phyloP scores from a whole-genome alignment of 2,329 filamentous ascomycete genomes.

The Xylariales sp. region DNA sequence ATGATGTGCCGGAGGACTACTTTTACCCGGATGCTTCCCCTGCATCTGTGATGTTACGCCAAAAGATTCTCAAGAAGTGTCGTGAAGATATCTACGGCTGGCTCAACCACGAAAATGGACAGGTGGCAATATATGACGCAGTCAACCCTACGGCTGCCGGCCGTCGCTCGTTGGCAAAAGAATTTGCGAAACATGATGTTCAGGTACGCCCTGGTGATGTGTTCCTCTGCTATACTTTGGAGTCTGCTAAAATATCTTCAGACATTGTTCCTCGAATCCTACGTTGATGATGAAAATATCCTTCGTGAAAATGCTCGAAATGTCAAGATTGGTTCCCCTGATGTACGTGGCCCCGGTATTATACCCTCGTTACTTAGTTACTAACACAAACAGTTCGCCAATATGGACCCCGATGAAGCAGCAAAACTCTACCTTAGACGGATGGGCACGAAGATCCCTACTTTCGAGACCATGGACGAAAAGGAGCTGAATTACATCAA shows the following conservation, averaged over 20 bases:
- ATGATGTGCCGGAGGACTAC: slow-evolving; percentile 93
- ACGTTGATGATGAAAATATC: slow-evolving; percentile 91
- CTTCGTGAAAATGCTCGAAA: slow-evolving; percentile 96
- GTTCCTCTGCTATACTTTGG: neutral
- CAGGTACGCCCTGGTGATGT: slow-evolving; percentile 64
- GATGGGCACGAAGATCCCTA: slow-evolving; percentile 91
- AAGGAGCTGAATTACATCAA: slow-evolving; percentile 96
- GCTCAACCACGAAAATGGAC: slow-evolving; percentile 95
- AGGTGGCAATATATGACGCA: slow-evolving; percentile 98
- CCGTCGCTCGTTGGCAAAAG: slow-evolving; percentile 86
- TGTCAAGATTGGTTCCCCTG: slow-evolving; percentile 97
- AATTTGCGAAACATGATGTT: slow-evolving; percentile 97
- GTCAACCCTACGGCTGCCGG: slow-evolving; percentile 91
- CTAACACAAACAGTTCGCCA: slow-evolving; percentile 73
- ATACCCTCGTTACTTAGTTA: slow-evolving; percentile 3
- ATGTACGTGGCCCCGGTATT: slow-evolving; percentile 63
- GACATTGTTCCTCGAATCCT: slow-evolving; percentile 97
- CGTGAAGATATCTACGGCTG: slow-evolving; percentile 97
- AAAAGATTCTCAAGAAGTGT: slow-evolving; percentile 98
- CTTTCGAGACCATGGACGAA: slow-evolving; percentile 97
- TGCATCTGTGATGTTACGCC: slow-evolving; percentile 89
- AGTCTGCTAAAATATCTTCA: slow-evolving; percentile 52
- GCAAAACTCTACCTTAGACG: slow-evolving; percentile 90
- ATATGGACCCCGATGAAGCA: slow-evolving; percentile 91
- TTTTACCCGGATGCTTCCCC: slow-evolving; percentile 97